Evolutionary conservation across 495 filamentous ascomycete species (phyloP), one percentile per base, ranked within the genome.

Genomic region (Recurvomyces mirabilis): DNA sequence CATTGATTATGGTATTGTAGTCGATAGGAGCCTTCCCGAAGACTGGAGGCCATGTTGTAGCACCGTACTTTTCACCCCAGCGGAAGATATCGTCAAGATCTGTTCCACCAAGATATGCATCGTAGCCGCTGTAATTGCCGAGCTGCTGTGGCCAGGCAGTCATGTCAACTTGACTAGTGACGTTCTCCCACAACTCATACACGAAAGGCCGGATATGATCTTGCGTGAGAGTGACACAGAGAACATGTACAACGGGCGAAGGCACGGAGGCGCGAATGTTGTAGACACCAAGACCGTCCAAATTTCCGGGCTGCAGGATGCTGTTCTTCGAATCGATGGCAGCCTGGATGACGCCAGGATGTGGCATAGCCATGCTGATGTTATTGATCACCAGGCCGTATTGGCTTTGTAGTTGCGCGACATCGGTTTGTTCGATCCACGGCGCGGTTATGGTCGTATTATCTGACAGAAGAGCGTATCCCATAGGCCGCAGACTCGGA

Each of bases 321-420:
- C 60, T 52, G 55, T 87, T 88, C 20, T 47, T 59, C 0, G 62
- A 51, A 49, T 83, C 66, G 19, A 64, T 65, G 0, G 76, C 74
- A 2, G 82, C 82, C 17, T 59, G 59, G 20, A 78, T 71, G 4
- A 88, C 63, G 1, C 79, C 78, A 2, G 74, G 67, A 44, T 87
- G 82, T 0, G 82, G 82, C 68, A 86, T 77, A 1, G 79, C 77
- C 50, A 85, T 70, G 0, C 78, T 83, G 30, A 86, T 72, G 52
- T 86, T 87, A 59, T 82, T 78, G 46, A 86, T 57, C 32, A 79
- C 62, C 26, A 81, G 65, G 0, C 51, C 43, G 49, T 72, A 57
- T 22, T 60, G 46, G 2, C 59, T 39, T 11, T 72, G 81, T 2
- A 61, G 57, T 4, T 59, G 56, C 0, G 60, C 64, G 23, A 75